Base-by-base conservation (phyloP, 805 yeast species). In the Myxozyma udenii region DNA sequence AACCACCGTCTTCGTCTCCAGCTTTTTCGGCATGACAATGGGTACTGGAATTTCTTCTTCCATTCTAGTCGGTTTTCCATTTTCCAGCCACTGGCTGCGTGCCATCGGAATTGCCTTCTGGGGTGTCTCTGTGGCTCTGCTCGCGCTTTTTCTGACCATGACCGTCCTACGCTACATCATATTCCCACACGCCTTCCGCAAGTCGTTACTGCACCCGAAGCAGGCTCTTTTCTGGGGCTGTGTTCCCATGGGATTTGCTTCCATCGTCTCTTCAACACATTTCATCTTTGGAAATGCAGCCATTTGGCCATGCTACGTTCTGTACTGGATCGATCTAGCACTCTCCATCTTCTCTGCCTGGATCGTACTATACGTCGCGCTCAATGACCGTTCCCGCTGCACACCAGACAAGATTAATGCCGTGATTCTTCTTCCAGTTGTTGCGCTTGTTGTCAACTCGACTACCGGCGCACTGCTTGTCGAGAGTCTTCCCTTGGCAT, bases 11-110 rank as follows among this genome's bases (percentile, higher is more conserved):
- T 1, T 38, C 7, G 25, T 9, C n/a, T 14, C 11, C 37, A 58
- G 61, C 37, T 83, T 82, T 75, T 87, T 83, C 68, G 83, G 85
- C 23, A 73, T 80, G 44, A 78, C 82, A n/a, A 89, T 89, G 96
- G 96, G 95, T 1, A 77, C 84, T 2, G 95, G 96, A 1, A 85
- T 88, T 36, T 71, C 87, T 1, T 71, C 86, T 3, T 65, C 78
- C 35, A 70, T 87, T 3, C 71, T 89, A 33, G 77, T 79, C 65
- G 66, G 72, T 30, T 88, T 84, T 65, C 88, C 95, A 0, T 85
- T 79, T 62, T 75, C 74, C 1, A 76, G 81, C 0, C 65, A 69
- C 9, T 83, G 89, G 88, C 69, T 84, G 32, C 61, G 69, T 40
- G 64, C 75, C 2, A 71, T 82, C 48, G 84, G 88, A 2, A 70